Percentiles rank a stretch among this genome's conserved stretches.
Conservation (phyloP, 768 basidiomycete species). For the Hygrocybe coccinea region DNA sequence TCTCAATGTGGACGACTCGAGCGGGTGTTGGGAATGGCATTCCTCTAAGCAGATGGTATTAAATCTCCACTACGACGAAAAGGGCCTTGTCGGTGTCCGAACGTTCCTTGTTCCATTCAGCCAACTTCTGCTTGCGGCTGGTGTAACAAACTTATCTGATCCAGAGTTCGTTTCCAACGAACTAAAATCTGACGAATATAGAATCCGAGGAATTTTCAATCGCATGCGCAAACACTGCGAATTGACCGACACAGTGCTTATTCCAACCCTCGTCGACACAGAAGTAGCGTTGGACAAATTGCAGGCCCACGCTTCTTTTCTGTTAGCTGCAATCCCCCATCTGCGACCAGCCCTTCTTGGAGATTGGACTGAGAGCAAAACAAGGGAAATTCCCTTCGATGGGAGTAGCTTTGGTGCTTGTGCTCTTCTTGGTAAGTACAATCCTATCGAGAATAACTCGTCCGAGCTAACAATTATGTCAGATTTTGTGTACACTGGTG, state of each 20-base stretch:
- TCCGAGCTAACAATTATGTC: background rate
- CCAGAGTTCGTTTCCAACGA: conserved; percentile 5
- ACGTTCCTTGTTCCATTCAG: conserved; percentile 36
- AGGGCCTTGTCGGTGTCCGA: conserved; percentile 35
- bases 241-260: conserved; percentile 38
- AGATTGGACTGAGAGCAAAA: conserved; percentile 10
- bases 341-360: conserved; percentile 6
- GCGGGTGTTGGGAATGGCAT: conserved; percentile 39
- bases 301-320: conserved; percentile 38
- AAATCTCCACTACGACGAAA: conserved; percentile 29
- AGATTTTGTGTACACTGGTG: background rate
- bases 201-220: conserved; percentile 29
- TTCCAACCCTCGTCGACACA: conserved; percentile 6
- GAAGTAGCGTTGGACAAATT: conserved; percentile 17
- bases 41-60: conserved; percentile 38
- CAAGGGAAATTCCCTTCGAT: conserved; percentile 8
- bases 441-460: background rate
- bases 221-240: conserved; percentile 27
- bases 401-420: conserved; percentile 18
- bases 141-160: conserved; percentile 26
- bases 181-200: conserved; percentile 1
- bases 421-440: conserved; percentile 12
- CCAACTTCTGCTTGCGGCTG: conserved; percentile 35
- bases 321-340: conserved; percentile 28
- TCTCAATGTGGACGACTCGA: conserved; percentile 43